Conservation (phyloP, 1,284 basidiomycete genomes). For the Schizophyllum commune region DNA sequence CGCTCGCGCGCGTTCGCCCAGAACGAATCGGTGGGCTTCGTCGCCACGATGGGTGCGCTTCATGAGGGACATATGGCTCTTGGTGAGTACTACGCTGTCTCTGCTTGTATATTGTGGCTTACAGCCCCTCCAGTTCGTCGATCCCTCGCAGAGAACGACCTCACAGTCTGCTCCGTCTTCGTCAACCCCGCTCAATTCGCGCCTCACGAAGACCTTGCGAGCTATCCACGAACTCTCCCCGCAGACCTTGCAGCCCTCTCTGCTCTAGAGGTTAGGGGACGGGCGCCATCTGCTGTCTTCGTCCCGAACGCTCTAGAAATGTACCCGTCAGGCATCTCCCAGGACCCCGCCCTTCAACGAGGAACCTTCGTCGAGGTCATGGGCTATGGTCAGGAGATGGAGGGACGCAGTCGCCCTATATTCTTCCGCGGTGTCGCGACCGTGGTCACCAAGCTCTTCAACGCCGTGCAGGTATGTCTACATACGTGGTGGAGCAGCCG, state of each 20-base stretch:
- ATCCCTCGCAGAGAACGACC: constrained; percentile 74
- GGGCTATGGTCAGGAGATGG: constrained; percentile 84
- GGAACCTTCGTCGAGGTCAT: constrained; percentile 91
- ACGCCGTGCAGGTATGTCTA: constrained; percentile 69
- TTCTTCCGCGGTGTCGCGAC: constrained; percentile 98
- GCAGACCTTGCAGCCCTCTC: constrained; percentile 51
- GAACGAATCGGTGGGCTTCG: constrained; percentile 76
- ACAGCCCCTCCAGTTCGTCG: constrained; percentile 39
- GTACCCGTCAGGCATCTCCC: constrained; percentile 85
- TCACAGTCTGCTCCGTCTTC: constrained; percentile 92
- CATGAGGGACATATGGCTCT: constrained; percentile 91
- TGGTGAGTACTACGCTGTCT: constrained; percentile 37
- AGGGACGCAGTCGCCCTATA: constrained; percentile 75
- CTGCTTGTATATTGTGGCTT: constrained; percentile 5
- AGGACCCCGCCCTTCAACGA: constrained; percentile 67
- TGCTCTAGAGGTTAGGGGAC: constrained; percentile 23
- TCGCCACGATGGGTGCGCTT: constrained; percentile 96
- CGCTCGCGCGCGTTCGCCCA: constrained; percentile 52
- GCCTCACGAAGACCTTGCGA: constrained; percentile 87
- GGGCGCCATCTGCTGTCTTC: constrained; percentile 67
- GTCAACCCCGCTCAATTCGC: constrained; percentile 98
- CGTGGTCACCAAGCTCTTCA: constrained; percentile 93
- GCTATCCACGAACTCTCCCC: constrained; percentile 84
- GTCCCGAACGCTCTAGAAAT: constrained; percentile 72
- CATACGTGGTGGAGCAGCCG: not conserved